phyloP scores from a whole-genome alignment of 192 early-diverging fungal species.

The Spizellomyces sp. region DNA sequence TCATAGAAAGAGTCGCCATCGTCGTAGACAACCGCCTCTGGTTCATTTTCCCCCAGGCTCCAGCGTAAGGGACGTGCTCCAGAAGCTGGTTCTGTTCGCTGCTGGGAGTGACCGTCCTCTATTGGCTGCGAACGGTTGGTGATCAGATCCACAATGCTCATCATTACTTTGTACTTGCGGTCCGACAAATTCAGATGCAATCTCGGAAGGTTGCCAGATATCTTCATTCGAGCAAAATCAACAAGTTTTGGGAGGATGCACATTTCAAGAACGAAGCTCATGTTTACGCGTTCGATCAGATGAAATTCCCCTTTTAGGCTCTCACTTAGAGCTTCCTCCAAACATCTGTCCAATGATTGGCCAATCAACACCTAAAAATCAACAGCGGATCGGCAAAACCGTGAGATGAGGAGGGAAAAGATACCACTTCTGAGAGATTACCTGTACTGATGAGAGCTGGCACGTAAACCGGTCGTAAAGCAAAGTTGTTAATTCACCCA shows the following conservation, averaged over 20 bases:
- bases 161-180: conserved; percentile 88
- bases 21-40: conserved; percentile 27
- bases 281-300: conserved; percentile 86
- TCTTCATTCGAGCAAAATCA: conserved; percentile 71
- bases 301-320: conserved; percentile 64
- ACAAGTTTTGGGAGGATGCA: conserved; percentile 82
- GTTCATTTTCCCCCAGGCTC: conserved; percentile 9
- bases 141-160: conserved; percentile 77
- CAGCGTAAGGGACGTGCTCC: conserved; percentile 6
- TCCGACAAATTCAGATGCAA: conserved; percentile 91
- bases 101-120: neutral
- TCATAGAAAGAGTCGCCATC: conserved; percentile 57
- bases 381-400: no score
- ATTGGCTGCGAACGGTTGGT: neutral
- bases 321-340: conserved; percentile 65
- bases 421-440: conserved; percentile 13
- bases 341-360: conserved; percentile 69
- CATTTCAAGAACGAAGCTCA: conserved; percentile 77
- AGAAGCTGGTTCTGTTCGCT: neutral
- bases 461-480: conserved; percentile 93
- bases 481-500: conserved; percentile 71
- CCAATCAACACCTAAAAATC: conserved; percentile 69
- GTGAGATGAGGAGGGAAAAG: no score
- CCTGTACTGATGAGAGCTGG: conserved; percentile 78
- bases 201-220: conserved; percentile 80